phyloP scores from a whole-genome alignment of 805 yeast species.

The Saccharomycopsis fibuligera region DNA sequence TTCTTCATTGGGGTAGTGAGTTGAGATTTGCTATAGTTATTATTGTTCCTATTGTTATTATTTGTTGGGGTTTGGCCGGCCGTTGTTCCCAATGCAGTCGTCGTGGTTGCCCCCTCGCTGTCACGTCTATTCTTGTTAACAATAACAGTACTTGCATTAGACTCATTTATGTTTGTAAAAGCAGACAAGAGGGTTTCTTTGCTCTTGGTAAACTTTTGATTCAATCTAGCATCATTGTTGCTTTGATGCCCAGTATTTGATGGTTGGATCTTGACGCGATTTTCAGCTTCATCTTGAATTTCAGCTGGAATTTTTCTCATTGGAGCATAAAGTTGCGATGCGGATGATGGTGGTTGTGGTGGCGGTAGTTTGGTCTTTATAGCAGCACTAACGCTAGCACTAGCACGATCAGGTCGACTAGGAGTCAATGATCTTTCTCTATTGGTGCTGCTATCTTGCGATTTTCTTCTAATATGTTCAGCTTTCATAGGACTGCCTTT shows the following conservation, averaged over 20 bases:
- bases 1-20: background rate
- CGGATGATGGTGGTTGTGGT: no score
- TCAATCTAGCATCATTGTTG: background rate
- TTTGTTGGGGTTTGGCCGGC: no score
- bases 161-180: constrained; percentile 1
- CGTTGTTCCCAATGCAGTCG: no score
- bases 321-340: background rate
- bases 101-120: no score
- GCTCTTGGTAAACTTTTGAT: background rate
- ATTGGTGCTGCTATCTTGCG: no score
- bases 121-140: no score
- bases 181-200: constrained; percentile 15
- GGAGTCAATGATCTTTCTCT: no score
- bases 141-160: background rate
- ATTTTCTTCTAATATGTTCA: background rate
- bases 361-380: background rate
- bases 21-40: background rate
- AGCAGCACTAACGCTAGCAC: background rate
- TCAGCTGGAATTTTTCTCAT: background rate
- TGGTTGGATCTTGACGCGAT: no score
- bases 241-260: no score
- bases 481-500: background rate
- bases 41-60: no score
- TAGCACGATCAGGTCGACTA: background rate
- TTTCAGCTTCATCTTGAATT: no score